These are phyloP conservation scores for Lachancea meyersii DNA, from an alignment of 805 yeast species.

Conservation along the genomic window DNA sequence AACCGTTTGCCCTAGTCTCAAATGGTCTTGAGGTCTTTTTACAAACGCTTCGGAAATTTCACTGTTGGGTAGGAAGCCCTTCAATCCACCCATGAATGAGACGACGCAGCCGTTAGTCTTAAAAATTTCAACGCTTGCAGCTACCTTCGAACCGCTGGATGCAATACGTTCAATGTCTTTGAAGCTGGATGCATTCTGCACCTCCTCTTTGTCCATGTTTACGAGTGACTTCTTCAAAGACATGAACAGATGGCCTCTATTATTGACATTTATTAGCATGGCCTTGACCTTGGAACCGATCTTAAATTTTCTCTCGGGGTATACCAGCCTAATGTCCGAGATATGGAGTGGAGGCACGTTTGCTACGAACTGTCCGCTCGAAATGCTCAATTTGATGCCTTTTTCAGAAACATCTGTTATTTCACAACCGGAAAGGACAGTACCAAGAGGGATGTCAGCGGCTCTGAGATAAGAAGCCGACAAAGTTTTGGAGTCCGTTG, in stretches of 20 bases:
- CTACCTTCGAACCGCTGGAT: constrained; percentile 42
- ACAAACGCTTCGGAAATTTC: constrained; percentile 91
- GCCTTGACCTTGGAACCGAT: constrained; percentile 76
- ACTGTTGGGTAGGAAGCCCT: constrained; percentile 75
- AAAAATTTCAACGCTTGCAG: constrained; percentile 69
- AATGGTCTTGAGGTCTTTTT: constrained; percentile 65
- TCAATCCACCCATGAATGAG: constrained; percentile 70
- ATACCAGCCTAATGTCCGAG: constrained; percentile 73
- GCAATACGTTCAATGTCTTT: constrained; percentile 46
- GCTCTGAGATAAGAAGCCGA: constrained; percentile 59
- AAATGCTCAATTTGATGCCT: constrained; percentile 64
- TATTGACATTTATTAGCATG: constrained; percentile 52
- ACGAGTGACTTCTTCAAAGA: constrained; percentile 84
- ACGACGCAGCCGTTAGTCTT: constrained; percentile 75
- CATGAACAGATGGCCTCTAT: constrained; percentile 46
- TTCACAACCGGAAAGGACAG: constrained; percentile 51
- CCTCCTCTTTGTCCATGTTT: constrained; percentile 36
- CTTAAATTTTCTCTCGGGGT: constrained; percentile 90
- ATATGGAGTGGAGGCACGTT: constrained; percentile 69
- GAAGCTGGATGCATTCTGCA: constrained; percentile 34
- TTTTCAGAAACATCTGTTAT: constrained; percentile 46
- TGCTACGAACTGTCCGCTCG: constrained; percentile 61
- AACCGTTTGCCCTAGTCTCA: constrained; percentile 80
- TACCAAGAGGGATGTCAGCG: constrained; percentile 74
- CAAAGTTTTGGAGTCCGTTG: constrained; percentile 61